Base-by-base conservation (phyloP, 2,329 filamentous ascomycete species). In the Westerdykella sp. region DNA sequence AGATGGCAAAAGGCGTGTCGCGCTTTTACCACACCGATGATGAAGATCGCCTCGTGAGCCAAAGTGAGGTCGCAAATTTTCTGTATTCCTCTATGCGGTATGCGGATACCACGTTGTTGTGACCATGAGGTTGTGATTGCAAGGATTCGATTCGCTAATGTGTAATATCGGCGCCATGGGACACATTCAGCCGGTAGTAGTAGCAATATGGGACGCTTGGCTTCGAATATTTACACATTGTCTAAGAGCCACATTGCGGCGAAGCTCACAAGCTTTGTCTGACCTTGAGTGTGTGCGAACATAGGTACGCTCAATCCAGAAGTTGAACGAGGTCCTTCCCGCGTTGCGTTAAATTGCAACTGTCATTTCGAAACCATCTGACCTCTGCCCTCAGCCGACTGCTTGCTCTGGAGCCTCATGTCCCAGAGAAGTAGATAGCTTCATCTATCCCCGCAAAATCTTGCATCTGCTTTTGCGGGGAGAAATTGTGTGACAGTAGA, bases 121-220 rank as follows among this genome's bases (percentile, higher is more conserved):
- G 28, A 15, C 43, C 12, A 23, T 15, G 28, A 28, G 32, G 32
- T 6, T 35, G 6, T 18, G 16, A 15, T 18, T 14, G n/a, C 28
- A 23, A 15, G 12, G 23, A 2, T 14, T 6, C 40, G 6, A 40
- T 49, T 43, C 39, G 43, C 21, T 22, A 18, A 34, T n/a, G 12
- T 5, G 31, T 35, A 53, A 47, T 55, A 34, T 48, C 25, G n/a
- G 38, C 14, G 15, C 22, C 32, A 45, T 44, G 49, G 34, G 23
- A 39, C 36, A 41, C 31, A 53, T 55, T 58, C 53, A 57, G 47
- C 58, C 56, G 56, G 54, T 40, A 54, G 46, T 45, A 38, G 43
- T 37, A 16, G n/a, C 51, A 51, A 53, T 59, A 16, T 53, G 50
- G 39, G 44, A 37, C 28, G 37, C 49, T 37, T 51, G 43, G 44